These are phyloP conservation scores for Barbarea vulgaris DNA, from an alignment of 345 rosid species.

Conservation along the genomic window DNA sequence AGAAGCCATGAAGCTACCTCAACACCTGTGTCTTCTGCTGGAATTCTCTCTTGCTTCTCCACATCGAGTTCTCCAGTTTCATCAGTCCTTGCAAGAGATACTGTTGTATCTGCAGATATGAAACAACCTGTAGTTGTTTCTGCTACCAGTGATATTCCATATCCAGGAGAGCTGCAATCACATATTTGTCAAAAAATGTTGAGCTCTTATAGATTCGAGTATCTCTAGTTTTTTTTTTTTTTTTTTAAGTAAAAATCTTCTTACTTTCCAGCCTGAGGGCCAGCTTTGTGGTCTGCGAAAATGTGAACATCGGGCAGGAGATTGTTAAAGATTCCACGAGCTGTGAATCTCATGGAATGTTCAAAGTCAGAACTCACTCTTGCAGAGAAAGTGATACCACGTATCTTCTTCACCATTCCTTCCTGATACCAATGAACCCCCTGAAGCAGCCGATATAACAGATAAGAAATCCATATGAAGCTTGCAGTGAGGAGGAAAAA, in stretches of 20 bases:
- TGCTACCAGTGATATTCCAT: slow-evolving; percentile 88
- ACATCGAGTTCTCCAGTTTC: slow-evolving; percentile 59
- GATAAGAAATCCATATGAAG: slow-evolving; percentile 13
- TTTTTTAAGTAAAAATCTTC: slow-evolving; percentile 23
- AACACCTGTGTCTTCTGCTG: slow-evolving; percentile 80
- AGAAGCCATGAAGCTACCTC: slow-evolving; percentile 84
- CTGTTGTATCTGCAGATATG: slow-evolving; percentile 74
- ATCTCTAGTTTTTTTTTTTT: background rate
- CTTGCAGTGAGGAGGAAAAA: slow-evolving; percentile 9
- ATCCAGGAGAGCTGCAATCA: slow-evolving; percentile 80
- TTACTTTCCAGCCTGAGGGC: slow-evolving; percentile 89
- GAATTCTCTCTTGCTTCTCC: slow-evolving; percentile 59
- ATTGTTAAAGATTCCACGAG: slow-evolving; percentile 87
- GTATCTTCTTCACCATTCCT: slow-evolving; percentile 92
- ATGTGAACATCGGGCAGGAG: slow-evolving; percentile 93
- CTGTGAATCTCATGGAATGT: slow-evolving; percentile 72
- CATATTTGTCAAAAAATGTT: background rate
- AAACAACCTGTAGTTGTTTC: slow-evolving; percentile 89
- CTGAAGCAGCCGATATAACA: slow-evolving; percentile 44
- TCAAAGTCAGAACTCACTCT: slow-evolving; percentile 76
- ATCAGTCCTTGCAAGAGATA: slow-evolving; percentile 52
- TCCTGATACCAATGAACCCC: slow-evolving; percentile 77
- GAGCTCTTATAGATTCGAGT: slow-evolving; percentile 12
- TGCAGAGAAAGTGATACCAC: slow-evolving; percentile 80
- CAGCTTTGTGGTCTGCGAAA: slow-evolving; percentile 66